Evolutionary conservation across 257 asterid genomes (phyloP).

Genomic region (Solanum habrochaites): DNA sequence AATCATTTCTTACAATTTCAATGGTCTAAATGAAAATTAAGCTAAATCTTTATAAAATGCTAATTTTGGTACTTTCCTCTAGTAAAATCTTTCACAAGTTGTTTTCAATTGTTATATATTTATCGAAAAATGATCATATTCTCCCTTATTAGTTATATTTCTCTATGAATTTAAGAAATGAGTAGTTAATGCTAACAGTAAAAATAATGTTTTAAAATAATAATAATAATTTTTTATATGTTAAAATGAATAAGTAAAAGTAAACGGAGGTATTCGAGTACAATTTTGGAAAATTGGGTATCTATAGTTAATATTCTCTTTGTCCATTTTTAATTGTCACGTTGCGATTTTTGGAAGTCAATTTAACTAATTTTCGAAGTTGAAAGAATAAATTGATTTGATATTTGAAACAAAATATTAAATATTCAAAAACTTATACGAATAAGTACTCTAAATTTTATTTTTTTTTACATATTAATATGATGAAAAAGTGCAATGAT

Average conservation of each 20-base stretch:
- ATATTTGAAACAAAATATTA: no score
- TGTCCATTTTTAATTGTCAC: no score
- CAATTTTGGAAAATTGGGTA: background rate
- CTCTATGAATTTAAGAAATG: background rate
- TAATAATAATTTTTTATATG: background rate
- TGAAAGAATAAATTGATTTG: no score
- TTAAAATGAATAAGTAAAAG: background rate
- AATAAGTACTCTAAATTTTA: no score
- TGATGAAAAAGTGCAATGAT: no score
- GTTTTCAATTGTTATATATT: background rate
- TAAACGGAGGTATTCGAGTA: background rate
- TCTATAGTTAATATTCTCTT: background rate
- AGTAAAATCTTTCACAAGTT: no score
- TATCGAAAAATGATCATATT: no score
- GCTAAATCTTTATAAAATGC: background rate
- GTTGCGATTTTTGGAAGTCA: fast-evolving
- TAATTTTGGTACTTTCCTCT: background rate
- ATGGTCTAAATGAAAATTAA: background rate
- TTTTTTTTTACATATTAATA: no score
- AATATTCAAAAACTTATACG: no score
- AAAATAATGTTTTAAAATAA: background rate
- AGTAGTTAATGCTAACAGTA: background rate
- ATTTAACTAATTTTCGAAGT: no score
- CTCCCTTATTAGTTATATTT: no score
- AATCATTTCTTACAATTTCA: background rate